Evolutionary conservation across 768 basidiomycete species (phyloP), one percentile per base, ranked within the genome.

Genomic region (Astraeus odoratus): DNA sequence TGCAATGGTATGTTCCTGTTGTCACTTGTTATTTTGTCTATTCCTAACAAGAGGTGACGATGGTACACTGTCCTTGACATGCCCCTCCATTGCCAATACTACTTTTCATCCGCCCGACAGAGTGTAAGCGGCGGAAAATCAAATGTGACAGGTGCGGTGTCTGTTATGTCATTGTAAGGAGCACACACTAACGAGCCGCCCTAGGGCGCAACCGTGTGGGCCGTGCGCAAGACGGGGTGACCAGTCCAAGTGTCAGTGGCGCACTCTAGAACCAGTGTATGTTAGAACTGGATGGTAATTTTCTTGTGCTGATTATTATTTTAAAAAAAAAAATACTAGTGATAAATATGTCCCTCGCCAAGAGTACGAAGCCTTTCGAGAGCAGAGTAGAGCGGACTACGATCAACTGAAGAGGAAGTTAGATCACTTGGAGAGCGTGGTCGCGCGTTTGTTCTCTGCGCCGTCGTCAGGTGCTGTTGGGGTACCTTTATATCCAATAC

Each of bases 111-210:
- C 47, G 34, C 42, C 42, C 33, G 44, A 39, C 57, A 88, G 88
- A 89, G 63, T 90, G 87, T 63, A 90, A 90, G 63, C 69, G 87
- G 55, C 76, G 87, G 34, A 90, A 91, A 72, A 90, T 90, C 64
- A 86, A 84, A 60, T 91, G 88, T 63, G 86, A 91, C 69, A 84
- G 84, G 83, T 84, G 59, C 57, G 70, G 52, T 39, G 27, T 49
- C 44, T 51, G 43, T 58, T 15, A 16, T 43, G 24, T 37, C 44
- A 9, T 41, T 43, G 7, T 26, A 10, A 51, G 51, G 33, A 54
- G 1, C n/a, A 29, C 27, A 7, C 34, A 25, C 49, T 68, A 47
- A 66, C 58, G 44, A 48, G 51, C 49, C 53, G 43, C 55, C 49
- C 29, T 55, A 86, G 88, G 60, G 73, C 77, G 12, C 84, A 87